These are phyloP conservation scores for Salix purpurea DNA, from an alignment of 345 rosid genomes.

Conservation along the genomic window DNA sequence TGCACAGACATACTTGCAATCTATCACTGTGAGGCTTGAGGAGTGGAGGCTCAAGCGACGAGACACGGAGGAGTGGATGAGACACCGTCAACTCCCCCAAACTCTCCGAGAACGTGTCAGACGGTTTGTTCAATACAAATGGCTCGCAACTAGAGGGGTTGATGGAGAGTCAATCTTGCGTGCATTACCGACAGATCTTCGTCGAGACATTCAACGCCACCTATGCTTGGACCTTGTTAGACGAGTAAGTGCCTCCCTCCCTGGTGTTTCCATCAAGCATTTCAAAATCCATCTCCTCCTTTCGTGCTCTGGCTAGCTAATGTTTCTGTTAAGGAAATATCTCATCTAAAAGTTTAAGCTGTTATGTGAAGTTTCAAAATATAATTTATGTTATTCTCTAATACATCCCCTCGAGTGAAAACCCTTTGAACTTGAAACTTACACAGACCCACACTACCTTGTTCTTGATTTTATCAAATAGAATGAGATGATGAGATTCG, in stretches of 20 bases:
- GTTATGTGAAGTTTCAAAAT: fast-evolving
- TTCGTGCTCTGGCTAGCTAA: neutral
- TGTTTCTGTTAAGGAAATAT: no score
- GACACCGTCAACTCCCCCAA: slow-evolving; percentile 49
- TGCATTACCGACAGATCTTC: slow-evolving; percentile 43
- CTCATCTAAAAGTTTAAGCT: no score
- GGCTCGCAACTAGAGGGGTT: slow-evolving; percentile 54
- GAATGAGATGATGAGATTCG: no score
- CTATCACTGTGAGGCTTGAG: slow-evolving; percentile 50
- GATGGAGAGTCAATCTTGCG: slow-evolving; percentile 45
- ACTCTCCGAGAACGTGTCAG: slow-evolving; percentile 40
- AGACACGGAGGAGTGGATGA: slow-evolving; percentile 63
- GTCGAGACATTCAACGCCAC: slow-evolving; percentile 50
- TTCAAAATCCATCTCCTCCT: neutral
- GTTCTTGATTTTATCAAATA: no score
- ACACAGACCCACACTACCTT: no score
- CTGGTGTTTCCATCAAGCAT: neutral
- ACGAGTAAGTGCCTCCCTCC: slow-evolving; percentile 32
- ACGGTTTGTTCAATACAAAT: slow-evolving; percentile 45
- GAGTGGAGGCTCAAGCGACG: slow-evolving; percentile 57
- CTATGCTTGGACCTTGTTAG: slow-evolving; percentile 55
- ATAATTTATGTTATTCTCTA: no score
- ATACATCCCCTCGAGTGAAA: fast-evolving
- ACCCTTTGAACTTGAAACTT: fast-evolving
- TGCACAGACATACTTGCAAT: slow-evolving; percentile 50